Conservation (phyloP, 106 monocot genomes). For the Triglochin maritima region DNA sequence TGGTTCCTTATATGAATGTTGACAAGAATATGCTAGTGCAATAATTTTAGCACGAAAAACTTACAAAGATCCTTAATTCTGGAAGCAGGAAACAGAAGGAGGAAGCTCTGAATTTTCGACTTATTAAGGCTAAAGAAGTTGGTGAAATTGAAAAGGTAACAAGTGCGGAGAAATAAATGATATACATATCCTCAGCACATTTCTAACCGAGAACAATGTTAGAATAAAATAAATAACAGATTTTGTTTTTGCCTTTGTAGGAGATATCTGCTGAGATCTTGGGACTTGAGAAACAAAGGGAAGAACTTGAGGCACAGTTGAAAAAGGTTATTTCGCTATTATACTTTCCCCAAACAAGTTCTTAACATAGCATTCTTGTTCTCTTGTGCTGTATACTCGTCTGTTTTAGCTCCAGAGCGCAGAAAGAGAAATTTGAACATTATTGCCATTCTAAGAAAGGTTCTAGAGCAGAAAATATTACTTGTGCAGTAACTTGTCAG, state of each 20-base stretch:
- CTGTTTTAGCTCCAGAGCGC: too few relatives aligned
- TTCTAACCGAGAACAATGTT: too few relatives aligned
- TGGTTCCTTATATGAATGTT: background rate
- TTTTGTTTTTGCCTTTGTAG: slow-evolving; percentile 9
- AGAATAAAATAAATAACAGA: background rate
- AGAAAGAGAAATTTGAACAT: too few relatives aligned
- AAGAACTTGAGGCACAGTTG: slow-evolving; percentile 45
- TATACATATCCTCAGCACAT: too few relatives aligned
- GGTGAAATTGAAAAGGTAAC: slow-evolving; percentile 70
- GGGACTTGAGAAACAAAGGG: slow-evolving; percentile 51
- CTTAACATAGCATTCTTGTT: background rate
- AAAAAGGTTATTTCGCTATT: slow-evolving; percentile 2
- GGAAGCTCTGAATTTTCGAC: slow-evolving; percentile 82
- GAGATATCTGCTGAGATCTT: slow-evolving; percentile 51
- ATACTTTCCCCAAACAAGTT: background rate
- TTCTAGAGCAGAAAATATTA: too few relatives aligned
- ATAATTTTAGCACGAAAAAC: too few relatives aligned
- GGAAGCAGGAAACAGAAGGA: slow-evolving; percentile 66
- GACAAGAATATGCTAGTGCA: too few relatives aligned
- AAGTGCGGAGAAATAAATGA: background rate
- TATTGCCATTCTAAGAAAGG: too few relatives aligned
- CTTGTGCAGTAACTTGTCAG: too few relatives aligned
- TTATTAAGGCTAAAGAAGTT: slow-evolving; percentile 62
- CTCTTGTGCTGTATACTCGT: too few relatives aligned
- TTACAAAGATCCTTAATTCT: background rate